phyloP scores from a whole-genome alignment of 2,329 filamentous ascomycete genomes.

The Colletotrichum musae region DNA sequence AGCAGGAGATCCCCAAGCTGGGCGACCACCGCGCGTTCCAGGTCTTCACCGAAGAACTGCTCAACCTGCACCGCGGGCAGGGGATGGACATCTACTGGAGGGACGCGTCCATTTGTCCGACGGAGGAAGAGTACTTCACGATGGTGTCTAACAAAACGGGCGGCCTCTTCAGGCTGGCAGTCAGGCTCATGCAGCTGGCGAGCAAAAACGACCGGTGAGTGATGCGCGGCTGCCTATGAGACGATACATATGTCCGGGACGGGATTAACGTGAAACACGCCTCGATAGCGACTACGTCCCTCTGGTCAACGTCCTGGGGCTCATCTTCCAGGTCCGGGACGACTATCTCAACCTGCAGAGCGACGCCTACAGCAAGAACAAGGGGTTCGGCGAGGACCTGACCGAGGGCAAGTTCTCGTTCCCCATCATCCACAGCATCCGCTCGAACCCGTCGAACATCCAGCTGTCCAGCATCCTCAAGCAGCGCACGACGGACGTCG shows the following conservation, averaged over 20 bases:
- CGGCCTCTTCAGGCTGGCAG: constrained; percentile 43
- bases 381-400: constrained; percentile 58
- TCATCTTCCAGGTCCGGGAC: constrained; percentile 52
- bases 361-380: constrained; percentile 50
- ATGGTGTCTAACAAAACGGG: constrained; percentile 48
- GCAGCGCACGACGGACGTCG: too few species aligned
- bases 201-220: too few species aligned
- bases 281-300: not conserved
- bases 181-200: constrained; percentile 38
- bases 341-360: constrained; percentile 51
- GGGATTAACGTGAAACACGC: too few species aligned
- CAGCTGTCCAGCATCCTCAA: too few species aligned
- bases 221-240: too few species aligned
- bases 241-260: too few species aligned
- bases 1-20: constrained; percentile 37
- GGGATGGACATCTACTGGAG: constrained; percentile 48
- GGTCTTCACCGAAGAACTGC: constrained; percentile 46
- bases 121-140: constrained; percentile 45
- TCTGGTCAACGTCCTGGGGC: constrained; percentile 42
- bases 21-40: not conserved
- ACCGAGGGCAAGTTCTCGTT: constrained; percentile 50
- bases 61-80: constrained; percentile 46
- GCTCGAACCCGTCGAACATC: not conserved
- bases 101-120: constrained; percentile 41
- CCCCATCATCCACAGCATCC: constrained; percentile 15